Base-by-base conservation (phyloP, 352 stramenopile genomes). In the Pythium rishiriense region DNA sequence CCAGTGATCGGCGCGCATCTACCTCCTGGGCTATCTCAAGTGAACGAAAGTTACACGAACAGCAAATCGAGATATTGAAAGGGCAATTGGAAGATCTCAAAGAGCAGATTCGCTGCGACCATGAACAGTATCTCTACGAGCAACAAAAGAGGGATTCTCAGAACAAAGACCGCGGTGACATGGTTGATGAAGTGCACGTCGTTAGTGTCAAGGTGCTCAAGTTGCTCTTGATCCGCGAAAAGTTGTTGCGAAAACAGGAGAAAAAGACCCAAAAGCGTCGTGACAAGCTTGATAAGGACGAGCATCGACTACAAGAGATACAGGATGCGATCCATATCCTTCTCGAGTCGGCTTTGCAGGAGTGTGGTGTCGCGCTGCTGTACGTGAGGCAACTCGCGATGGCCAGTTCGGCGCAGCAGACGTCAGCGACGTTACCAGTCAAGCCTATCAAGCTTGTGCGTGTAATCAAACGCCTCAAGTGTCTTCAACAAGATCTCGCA, bases 201-300 rank as follows among this genome's bases (percentile, higher is more conserved):
- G 72, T 83, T 17, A 88, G 81, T 45, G 70, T 87, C 3, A 90
- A 88, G 45, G 75, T 90, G 31, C 76, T 90, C 12, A 90, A 87
- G 54, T 49, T 88, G 11, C 45, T 90, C 29, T 62, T 90, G 43
- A 79, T 90, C 19, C 79, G 81, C 8, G 81, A 88, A 45, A 88
- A 87, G 48, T 49, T 88, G 10, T 70, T 87, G 37, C 88, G 87
- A 49, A 79, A 73, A 29, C 66, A 85, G 12, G 81, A 90, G 48
- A 69, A 59, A 10, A 61, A 56, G 26, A 46, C 74, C 7, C 49
- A 75, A 5, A 64, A 61, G 22, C 52, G 48, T 10, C 46, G 42
- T 5, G 24, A 68, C 9, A 56, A 73, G 43, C 43, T 69, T 4
- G 59, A 75, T 4, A 42, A 52, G 8, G 61, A 71, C 6, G 62